A percentile compares a stretch with the other conserved stretches of the same genome.
Conservation (phyloP, 2,329 filamentous ascomycete genomes). For the Cryphonectria carpinicola region DNA sequence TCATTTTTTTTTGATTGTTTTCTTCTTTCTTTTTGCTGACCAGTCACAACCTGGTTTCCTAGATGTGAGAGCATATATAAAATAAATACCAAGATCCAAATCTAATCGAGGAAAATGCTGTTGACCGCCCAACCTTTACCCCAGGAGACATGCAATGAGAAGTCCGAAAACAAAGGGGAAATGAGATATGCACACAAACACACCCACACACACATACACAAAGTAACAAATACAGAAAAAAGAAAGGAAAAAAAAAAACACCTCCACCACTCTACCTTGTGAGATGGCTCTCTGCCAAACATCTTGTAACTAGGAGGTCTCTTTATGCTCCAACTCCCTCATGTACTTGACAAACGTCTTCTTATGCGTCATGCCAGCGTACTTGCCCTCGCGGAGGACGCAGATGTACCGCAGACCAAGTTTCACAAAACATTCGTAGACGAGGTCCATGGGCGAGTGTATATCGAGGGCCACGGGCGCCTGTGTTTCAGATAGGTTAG, state of each 20-base stretch:
- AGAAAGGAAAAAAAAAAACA: not conserved
- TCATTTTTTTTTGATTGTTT: not conserved
- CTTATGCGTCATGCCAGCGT: slow-evolving; percentile 90
- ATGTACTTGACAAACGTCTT: slow-evolving; percentile 96
- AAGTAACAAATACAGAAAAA: not conserved
- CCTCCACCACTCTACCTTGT: not conserved
- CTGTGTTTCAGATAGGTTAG: slow-evolving; percentile 40
- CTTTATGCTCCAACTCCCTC: slow-evolving; percentile 73
- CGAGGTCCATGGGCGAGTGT: slow-evolving; percentile 87
- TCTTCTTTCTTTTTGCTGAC: not conserved
- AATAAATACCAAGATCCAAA: not conserved
- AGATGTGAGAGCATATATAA: not conserved
- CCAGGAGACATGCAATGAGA: not conserved
- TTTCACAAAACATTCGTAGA: slow-evolving; percentile 96
- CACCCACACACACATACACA: too few species aligned
- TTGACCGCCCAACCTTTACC: not conserved
- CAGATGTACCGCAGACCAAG: slow-evolving; percentile 91
- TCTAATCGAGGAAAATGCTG: not conserved
- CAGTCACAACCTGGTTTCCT: not conserved
- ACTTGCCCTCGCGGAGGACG: slow-evolving; percentile 81
- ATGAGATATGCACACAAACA: not conserved
- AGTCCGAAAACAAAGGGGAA: not conserved
- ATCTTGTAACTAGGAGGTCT: slow-evolving; percentile 22
- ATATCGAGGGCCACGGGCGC: slow-evolving; percentile 89
- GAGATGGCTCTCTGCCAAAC: not conserved